These are phyloP conservation scores for Cyclostephanos invisitatus DNA, from an alignment of 108 stramenopile genomes.

Conservation along the genomic window DNA sequence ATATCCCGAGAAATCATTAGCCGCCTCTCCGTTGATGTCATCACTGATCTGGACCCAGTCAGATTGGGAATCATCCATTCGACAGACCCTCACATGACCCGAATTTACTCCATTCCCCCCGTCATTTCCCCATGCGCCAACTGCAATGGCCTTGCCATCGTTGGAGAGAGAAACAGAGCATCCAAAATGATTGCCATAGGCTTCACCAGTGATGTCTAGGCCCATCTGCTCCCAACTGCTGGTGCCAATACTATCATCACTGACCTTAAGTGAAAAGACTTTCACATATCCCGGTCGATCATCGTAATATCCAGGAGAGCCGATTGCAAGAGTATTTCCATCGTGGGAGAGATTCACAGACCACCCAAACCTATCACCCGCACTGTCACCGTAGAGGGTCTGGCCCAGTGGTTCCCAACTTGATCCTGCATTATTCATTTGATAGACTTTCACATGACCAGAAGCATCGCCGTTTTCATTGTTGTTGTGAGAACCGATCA, in stretches of 20 bases:
- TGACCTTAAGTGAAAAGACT: no score
- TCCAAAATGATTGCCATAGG: constrained; percentile 9
- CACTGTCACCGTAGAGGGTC: background rate
- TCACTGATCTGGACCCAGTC: no score
- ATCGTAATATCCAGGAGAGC: background rate
- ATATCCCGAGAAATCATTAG: no score
- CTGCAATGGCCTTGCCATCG: background rate
- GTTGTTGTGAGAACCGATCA: background rate
- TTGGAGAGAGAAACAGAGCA: constrained; percentile 12
- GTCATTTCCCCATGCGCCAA: background rate
- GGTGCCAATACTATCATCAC: no score
- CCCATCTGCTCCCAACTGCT: no score
- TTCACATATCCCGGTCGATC: constrained; percentile 2
- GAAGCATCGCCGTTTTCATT: background rate
- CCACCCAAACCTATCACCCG: background rate
- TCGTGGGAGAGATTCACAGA: constrained; percentile 1
- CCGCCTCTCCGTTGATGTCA: no score
- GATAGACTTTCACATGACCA: background rate
- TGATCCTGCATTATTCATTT: no score
- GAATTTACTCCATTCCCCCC: background rate
- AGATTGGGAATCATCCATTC: no score
- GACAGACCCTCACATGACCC: no score
- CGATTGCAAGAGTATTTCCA: background rate
- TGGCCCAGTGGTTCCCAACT: background rate
- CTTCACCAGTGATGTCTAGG: background rate